Percentiles rank a stretch among this genome's conserved stretches.
These are phyloP conservation scores for Nicotiana paniculata DNA, from an alignment of 257 asterid genomes.

Conservation along the genomic window DNA sequence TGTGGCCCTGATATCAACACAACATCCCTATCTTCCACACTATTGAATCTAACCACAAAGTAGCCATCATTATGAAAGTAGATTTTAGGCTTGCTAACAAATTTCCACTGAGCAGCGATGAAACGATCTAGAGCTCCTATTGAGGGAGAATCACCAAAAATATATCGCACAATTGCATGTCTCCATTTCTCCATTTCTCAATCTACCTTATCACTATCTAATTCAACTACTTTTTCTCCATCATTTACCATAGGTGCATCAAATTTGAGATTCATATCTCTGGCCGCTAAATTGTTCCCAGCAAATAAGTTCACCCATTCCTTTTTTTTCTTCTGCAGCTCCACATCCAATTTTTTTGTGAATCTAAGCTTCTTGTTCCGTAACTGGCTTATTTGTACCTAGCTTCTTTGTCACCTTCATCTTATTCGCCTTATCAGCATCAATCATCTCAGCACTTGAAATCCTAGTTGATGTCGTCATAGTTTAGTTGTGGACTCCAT, in stretches of 20 bases:
- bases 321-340: too few relatives aligned
- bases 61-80: neutral
- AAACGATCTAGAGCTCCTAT: neutral
- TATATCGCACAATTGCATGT: neutral
- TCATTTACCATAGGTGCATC: neutral
- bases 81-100: neutral
- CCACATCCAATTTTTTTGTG: too few relatives aligned
- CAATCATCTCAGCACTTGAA: too few relatives aligned
- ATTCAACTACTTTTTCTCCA: neutral
- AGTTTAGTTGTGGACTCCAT: too few relatives aligned
- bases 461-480: too few relatives aligned
- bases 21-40: neutral
- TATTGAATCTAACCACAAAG: too few relatives aligned
- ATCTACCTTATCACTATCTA: neutral
- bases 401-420: too few relatives aligned
- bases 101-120: neutral
- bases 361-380: too few relatives aligned
- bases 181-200: neutral
- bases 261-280: neutral
- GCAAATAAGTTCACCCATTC: neutral
- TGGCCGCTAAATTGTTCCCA: neutral
- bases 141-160: neutral
- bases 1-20: neutral
- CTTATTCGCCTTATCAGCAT: too few relatives aligned
- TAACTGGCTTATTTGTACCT: too few relatives aligned